Conservation (phyloP, 345 rosid genomes). For the Turritis glabra region DNA sequence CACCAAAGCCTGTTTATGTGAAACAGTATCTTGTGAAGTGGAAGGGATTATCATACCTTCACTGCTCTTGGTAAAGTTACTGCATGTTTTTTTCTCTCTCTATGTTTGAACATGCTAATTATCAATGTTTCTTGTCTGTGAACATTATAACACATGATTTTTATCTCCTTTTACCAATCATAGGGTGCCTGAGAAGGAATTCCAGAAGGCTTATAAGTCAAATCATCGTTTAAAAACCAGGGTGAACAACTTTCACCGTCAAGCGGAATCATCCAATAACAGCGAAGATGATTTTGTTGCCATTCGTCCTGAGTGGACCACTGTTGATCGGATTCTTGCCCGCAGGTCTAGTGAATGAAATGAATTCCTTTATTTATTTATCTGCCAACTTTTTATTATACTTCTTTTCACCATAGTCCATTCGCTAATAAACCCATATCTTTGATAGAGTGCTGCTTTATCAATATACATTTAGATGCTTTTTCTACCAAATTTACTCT, state of each 20-base stretch:
- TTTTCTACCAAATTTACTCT: not conserved
- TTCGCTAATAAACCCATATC: not conserved
- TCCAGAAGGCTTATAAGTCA: conserved; percentile 86
- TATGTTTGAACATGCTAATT: conserved; percentile 12
- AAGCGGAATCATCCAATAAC: conserved; percentile 59
- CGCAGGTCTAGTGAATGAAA: conserved; percentile 59
- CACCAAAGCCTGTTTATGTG: conserved; percentile 73
- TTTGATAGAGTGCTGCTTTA: conserved; percentile 11
- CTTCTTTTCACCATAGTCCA: not conserved
- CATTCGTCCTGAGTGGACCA: conserved; percentile 97
- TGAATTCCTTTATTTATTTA: conserved; percentile 3
- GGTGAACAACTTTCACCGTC: conserved; percentile 88
- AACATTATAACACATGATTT: not conserved
- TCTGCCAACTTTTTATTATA: not conserved
- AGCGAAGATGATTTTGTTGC: conserved; percentile 88
- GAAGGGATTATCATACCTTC: conserved; percentile 97
- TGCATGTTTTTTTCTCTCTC: not conserved
- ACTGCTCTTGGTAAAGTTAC: conserved; percentile 86
- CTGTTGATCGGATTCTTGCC: conserved; percentile 95
- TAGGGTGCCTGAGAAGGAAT: conserved; percentile 97
- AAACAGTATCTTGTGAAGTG: conserved; percentile 99
- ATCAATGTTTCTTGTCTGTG: conserved; percentile 5
- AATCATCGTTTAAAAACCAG: conserved; percentile 87
- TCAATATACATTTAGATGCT: conserved; percentile 3
- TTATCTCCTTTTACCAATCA: conserved; percentile 3